Conservation (phyloP, 495 filamentous ascomycete species). For the Neurospora sp. region DNA sequence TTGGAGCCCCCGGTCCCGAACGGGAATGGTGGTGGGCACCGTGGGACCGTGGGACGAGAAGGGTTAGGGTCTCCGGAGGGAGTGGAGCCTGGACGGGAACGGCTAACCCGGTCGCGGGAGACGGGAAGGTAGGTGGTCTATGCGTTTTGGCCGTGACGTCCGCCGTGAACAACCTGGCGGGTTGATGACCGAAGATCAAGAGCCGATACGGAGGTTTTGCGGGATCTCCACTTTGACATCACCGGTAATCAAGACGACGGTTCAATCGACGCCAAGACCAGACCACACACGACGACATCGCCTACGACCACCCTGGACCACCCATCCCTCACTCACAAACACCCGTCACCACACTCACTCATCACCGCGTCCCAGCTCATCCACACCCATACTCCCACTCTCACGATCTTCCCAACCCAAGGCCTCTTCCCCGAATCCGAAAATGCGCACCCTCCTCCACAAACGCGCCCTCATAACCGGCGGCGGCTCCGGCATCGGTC, state of each 20-base stretch:
- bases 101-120: background rate
- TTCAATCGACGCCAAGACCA: background rate
- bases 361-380: no score
- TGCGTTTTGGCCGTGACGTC: background rate
- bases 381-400: no score
- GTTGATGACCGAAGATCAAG: background rate
- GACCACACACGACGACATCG: no score
- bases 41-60: background rate
- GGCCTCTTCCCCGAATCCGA: no score
- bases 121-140: background rate
- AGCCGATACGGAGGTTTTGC: background rate
- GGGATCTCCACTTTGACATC: background rate
- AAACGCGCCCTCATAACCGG: constrained; percentile 31
- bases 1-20: background rate
- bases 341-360: no score
- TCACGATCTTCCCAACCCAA: no score
- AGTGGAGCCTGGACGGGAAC: background rate
- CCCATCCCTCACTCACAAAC: no score
- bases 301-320: no score
- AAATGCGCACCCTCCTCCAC: constrained; percentile 15
- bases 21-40: background rate
- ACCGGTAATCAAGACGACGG: background rate
- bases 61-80: background rate
- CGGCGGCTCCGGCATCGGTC: constrained; percentile 31
- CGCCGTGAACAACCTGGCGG: background rate